phyloP scores from a whole-genome alignment of 2,329 filamentous ascomycete genomes.

The Dryadomyces quercivorus region DNA sequence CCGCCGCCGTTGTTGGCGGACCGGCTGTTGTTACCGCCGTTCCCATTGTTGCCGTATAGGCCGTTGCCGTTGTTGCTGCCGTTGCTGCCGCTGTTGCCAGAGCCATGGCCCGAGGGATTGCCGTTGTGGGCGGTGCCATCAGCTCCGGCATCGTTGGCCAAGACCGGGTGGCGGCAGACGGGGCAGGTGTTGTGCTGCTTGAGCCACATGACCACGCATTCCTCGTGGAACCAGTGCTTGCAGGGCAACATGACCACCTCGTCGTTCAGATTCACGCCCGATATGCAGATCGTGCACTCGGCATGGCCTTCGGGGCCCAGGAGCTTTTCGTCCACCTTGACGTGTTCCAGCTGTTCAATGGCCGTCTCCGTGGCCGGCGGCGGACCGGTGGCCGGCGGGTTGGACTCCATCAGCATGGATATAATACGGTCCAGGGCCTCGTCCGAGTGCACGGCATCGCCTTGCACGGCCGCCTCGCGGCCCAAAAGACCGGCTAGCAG shows the following conservation, averaged over 20 bases:
- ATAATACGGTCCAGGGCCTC: conserved; percentile 85
- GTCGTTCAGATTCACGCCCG: conserved; percentile 60
- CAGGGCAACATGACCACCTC: conserved; percentile 73
- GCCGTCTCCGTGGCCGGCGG: conserved; percentile 67
- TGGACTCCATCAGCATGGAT: conserved; percentile 76
- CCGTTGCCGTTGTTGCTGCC: neutral
- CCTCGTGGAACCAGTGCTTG: conserved; percentile 84
- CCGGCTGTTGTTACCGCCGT: neutral
- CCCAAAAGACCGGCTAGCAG: conserved; percentile 40
- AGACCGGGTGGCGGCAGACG: conserved; percentile 54
- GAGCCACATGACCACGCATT: conserved; percentile 74
- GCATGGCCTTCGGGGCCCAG: conserved; percentile 53
- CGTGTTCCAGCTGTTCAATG: conserved; percentile 61
- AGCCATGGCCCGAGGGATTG: neutral
- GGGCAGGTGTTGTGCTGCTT: conserved; percentile 89
- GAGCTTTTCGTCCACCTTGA: conserved; percentile 57
- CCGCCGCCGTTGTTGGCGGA: neutral
- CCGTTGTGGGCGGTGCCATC: neutral
- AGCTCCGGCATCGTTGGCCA: conserved; percentile 17
- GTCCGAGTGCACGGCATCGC: conserved; percentile 82
- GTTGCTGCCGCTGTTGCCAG: neutral
- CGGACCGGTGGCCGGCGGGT: conserved; percentile 62
- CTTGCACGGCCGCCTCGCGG: conserved; percentile 39
- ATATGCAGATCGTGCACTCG: conserved; percentile 94
- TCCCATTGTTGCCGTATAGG: neutral